phyloP scores from a whole-genome alignment of 768 basidiomycete species.

The Tylopilus rubrobrunneus region DNA sequence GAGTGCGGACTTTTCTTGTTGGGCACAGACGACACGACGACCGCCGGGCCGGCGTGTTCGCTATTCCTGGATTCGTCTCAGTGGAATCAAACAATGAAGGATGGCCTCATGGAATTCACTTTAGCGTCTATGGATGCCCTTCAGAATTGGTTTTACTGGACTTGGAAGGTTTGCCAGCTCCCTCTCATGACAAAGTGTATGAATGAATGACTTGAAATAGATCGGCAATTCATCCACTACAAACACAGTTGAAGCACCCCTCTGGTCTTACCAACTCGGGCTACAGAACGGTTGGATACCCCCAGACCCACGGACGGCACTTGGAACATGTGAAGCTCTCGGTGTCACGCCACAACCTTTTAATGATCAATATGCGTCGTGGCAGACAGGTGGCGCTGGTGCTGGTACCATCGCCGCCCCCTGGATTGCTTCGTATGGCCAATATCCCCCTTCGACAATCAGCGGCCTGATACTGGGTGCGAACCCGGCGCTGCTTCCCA shows the following conservation, averaged over 20 bases:
- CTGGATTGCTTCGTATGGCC: conserved; percentile 38
- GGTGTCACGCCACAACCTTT: conserved; percentile 44
- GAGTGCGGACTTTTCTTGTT: conserved; percentile 57
- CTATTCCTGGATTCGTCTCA: conserved; percentile 46
- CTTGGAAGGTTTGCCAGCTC: conserved; percentile 54
- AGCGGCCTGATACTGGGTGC: conserved; percentile 39
- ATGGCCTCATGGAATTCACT: conserved; percentile 48
- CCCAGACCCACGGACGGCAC: conserved; percentile 58
- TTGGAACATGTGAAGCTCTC: conserved; percentile 62
- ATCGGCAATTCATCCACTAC: conserved; percentile 56
- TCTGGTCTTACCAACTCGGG: conserved; percentile 71
- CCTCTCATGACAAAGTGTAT: background rate
- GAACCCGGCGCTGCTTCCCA: conserved; percentile 42
- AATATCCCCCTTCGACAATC: conserved; percentile 54
- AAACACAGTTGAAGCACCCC: conserved; percentile 46
- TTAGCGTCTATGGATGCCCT: conserved; percentile 64
- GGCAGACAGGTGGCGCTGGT: conserved; percentile 66
- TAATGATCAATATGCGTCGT: conserved; percentile 51
- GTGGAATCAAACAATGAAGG: conserved; percentile 51
- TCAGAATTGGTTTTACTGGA: conserved; percentile 74
- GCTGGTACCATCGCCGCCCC: conserved; percentile 45
- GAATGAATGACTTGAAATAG: conserved; percentile 19
- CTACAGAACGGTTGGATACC: conserved; percentile 79
- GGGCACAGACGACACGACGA: conserved; percentile 27
- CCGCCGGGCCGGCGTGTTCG: conserved; percentile 35